Base-by-base conservation (phyloP, 331 rosid species). In the Rosa hybrid region DNA sequence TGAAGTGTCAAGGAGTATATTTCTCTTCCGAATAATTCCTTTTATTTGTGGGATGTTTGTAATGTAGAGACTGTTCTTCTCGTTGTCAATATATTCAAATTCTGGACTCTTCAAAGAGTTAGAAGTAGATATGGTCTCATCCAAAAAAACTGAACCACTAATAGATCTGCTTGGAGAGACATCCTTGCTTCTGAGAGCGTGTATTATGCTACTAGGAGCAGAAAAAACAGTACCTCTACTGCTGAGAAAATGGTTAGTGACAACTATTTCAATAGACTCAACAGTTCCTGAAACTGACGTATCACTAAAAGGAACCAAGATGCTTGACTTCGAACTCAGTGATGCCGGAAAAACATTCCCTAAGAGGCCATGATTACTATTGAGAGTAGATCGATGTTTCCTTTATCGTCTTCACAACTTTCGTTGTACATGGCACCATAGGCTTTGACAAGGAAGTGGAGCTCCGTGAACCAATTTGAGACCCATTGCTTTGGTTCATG, bases 21-120 rank as follows among this genome's bases (percentile, higher is more conserved):
- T 27, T 27, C 30, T 27, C 30, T 27, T 27, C 30, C 30, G 30
- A 27, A 27, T 27, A 27, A 27, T 27, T 27, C 30, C 30, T 27
- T 27, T 2, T 27, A 27, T 27, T 27, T 27, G 30, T 27, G 30
- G 30, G 30, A 27, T 27, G 30, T 27, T 1, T 27, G 30, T 27
- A 27, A 27, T 27, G 30, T 27, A 27, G 30, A 27, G 30, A 27
- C 2, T 27, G 30, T 27, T 27, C 30, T 27, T 27, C 30, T 27
- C 30, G 16, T 84, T 81, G 84, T 91, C 97, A 48, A 86, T 11
- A 71, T 86, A 88, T 59, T 94, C 97, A 83, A 94, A 77, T 41
- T 92, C 92, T 25, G 93, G 92, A 42, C 97, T 91, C 86, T 86
- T 90, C 76, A 90, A 83, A 25, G 91, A 91, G 46, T 90, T 91